Evolutionary conservation across 257 asterid species (phyloP), one percentile per base, ranked within the genome.

Genomic region (Echites panduratus): DNA sequence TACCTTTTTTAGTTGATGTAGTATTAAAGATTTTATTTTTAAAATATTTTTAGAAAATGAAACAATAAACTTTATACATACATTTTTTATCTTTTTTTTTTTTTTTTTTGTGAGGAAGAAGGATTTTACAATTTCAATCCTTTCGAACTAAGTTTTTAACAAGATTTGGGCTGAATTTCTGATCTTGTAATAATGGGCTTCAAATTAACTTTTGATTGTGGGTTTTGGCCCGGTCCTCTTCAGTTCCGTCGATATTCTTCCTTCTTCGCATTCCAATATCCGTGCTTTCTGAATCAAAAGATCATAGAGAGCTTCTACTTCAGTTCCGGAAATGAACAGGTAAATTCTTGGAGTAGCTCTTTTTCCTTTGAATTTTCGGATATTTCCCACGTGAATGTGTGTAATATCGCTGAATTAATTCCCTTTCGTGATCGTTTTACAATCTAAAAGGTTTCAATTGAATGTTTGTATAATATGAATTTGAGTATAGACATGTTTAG

Each of bases 281-380:
- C 4, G 0, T 52, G 5, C 58, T 13, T 48, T 7, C 4, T 20
- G 26, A 7, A 14, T 19, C 4, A 0, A 38, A 38, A 63, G 26
- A 63, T 63, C 48, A 38, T 40, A 47, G 6, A 17, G 38, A 53
- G 68, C 14, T 63, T 17, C 67, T 62, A 2, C 1, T 62, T 32
- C 26, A 29, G 13, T 70, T 2, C 47, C 17, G 29, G 35, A 53
- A 44, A 75, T 78, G 76, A 72, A 65, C 74, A 41, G 72, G 67
- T 65, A 48, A 12, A 40, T 2, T 47, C 40, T n/a, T 2, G 26
- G 22, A 52, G 20, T 52, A 20, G 20, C 16, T 3, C 0, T 32
- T 14, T 20, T 20, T 16, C 13, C 40, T 40, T 40, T 66, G 2
- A 50, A 17, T 0, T 48, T 22, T 64, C 13, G 2, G 0, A 12